These are phyloP conservation scores for Cenchrus americanus DNA, from an alignment of 176 grass and related monocot species.

Conservation along the genomic window DNA sequence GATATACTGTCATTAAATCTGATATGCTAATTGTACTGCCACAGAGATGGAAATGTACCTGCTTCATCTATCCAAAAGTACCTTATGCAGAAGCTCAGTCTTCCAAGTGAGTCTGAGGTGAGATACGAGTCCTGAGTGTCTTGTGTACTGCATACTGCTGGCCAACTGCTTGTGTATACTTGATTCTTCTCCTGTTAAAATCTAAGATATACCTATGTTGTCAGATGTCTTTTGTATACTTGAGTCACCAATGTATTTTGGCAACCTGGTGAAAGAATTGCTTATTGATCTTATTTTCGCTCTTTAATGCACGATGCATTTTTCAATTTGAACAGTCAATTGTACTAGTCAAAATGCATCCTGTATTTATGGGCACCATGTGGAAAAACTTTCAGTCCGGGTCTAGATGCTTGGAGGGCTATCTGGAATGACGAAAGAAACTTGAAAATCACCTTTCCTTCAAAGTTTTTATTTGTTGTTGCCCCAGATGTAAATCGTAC, in stretches of 20 bases:
- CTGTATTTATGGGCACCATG: neutral
- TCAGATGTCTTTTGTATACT: neutral
- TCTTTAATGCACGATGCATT: neutral
- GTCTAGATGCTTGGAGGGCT: slow-evolving; percentile 7
- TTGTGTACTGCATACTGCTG: slow-evolving; percentile 30
- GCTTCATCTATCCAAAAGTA: slow-evolving; percentile 89
- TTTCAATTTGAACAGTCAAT: neutral
- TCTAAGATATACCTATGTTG: neutral
- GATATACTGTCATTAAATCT: slow-evolving; percentile 16
- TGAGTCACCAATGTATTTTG: slow-evolving; percentile 10
- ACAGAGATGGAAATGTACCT: slow-evolving; percentile 73
- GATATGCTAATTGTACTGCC: slow-evolving; percentile 7
- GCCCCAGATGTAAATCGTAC: neutral
- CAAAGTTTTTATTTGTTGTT: neutral
- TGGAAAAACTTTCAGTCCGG: neutral
- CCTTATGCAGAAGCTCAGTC: slow-evolving; percentile 77
- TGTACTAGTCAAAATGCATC: neutral
- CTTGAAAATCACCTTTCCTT: neutral
- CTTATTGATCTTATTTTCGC: neutral
- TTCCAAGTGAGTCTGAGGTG: slow-evolving; percentile 78
- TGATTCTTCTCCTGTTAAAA: neutral
- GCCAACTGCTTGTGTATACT: slow-evolving; percentile 14
- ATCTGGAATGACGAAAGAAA: neutral
- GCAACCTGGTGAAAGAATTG: neutral
- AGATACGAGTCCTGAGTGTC: slow-evolving; percentile 51